Conservation (phyloP, 345 rosid species). For the Hypericum androsaemum region DNA sequence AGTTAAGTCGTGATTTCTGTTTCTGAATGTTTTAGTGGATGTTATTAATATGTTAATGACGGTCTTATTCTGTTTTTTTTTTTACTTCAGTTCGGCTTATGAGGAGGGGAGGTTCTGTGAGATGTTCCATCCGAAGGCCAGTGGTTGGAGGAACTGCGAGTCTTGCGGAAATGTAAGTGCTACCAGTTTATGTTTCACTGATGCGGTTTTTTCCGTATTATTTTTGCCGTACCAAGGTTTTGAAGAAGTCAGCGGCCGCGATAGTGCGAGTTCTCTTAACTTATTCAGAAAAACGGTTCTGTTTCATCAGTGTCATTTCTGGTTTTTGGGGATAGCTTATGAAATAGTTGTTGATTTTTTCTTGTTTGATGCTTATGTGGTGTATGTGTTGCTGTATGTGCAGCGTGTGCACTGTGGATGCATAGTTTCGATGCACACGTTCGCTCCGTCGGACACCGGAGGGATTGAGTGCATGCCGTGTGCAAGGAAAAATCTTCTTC, state of each 20-base stretch:
- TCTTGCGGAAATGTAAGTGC: slow-evolving; percentile 73
- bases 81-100: slow-evolving; percentile 42
- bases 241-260: no score
- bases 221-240: no score
- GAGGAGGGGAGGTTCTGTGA: slow-evolving; percentile 86
- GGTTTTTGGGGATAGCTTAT: background rate
- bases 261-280: no score
- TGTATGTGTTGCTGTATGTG: no score
- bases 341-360: slow-evolving; percentile 8
- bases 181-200: no score
- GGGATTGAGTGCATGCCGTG: slow-evolving; percentile 80
- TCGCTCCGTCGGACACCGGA: slow-evolving; percentile 71
- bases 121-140: slow-evolving; percentile 47
- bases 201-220: no score
- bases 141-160: slow-evolving; percentile 93
- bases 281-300: slow-evolving; percentile 16
- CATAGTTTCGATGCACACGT: slow-evolving; percentile 54
- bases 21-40: slow-evolving; percentile 7
- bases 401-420: slow-evolving; percentile 96
- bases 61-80: background rate
- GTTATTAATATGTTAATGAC: no score
- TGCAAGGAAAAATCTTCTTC: slow-evolving; percentile 43
- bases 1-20: no score
- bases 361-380: background rate
- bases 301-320: slow-evolving; percentile 10